These are phyloP conservation scores for Silene uniflora DNA, from an alignment of 148 eudicot species.

Conservation along the genomic window DNA sequence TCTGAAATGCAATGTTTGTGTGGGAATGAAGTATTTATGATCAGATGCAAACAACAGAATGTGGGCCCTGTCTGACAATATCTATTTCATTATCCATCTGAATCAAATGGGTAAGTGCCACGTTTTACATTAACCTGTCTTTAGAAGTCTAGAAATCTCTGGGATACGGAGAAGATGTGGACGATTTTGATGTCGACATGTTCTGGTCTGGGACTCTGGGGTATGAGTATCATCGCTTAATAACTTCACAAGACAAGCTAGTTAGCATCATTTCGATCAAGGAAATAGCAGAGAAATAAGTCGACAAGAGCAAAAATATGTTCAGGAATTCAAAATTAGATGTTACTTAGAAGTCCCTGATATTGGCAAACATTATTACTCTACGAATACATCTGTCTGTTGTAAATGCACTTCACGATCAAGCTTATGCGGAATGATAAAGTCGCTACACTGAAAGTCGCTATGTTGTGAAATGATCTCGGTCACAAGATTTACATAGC, in stretches of 20 bases:
- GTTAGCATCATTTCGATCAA: no score
- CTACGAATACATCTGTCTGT: no score
- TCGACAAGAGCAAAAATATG: no score
- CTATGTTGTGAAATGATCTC: not conserved
- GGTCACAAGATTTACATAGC: not conserved
- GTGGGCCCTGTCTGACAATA: slow-evolving; percentile 4
- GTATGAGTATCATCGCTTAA: not conserved
- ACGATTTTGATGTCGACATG: no score
- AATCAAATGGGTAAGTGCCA: slow-evolving; percentile 46
- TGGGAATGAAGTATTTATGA: not conserved
- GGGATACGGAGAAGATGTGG: not conserved
- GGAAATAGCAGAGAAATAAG: no score
- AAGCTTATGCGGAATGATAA: no score
- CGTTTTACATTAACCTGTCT: slow-evolving; percentile 21
- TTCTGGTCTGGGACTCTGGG: no score
- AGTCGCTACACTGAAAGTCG: not conserved
- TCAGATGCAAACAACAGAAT: slow-evolving; percentile 9
- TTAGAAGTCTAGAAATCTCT: not conserved
- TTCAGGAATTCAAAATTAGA: no score
- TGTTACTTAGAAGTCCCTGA: no score
- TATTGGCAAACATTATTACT: no score
- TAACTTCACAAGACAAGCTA: no score
- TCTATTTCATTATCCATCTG: slow-evolving; percentile 50
- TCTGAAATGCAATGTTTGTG: slow-evolving; percentile 14
- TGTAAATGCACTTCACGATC: no score